Evolutionary conservation across 2,329 filamentous ascomycete genomes (phyloP), one percentile per base, ranked within the genome.

Genomic region (Ophiostoma perfectum): DNA sequence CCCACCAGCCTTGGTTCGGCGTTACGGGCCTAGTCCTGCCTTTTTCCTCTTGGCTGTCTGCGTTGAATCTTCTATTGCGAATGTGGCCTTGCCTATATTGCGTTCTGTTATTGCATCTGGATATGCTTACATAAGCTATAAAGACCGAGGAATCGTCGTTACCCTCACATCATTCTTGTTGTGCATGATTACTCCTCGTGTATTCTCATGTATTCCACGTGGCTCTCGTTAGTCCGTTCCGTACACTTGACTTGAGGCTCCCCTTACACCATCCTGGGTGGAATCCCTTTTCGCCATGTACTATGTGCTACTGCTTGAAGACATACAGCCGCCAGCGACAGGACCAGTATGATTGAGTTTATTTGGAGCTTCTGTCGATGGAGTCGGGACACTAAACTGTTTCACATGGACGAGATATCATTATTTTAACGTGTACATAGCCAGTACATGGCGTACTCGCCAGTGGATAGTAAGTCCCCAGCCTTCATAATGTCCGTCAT

Each of bases 101-200:
- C 27, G 27, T 27, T 27, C 27, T 27, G 27, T 27, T 27, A 27
- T 27, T 27, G 27, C 27, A 27, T 27, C 27, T 27, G 27, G 27
- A 27, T 49, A 16, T 49, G 47, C 47, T 49, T 55, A 55, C 18
- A 55, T 55, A 55, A 55, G 49, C 49, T 27, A 55, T 55, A 11
- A 27, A 55, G 6, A 55, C 11, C 18, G 11, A 7, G 42, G 11
- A 7, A 44, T 44, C 6, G 42, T 44, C 42, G 42, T 27, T 27
- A 27, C 27, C 1, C 27, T 27, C 27, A 27, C 27, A 27, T 27
- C 27, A 27, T 27, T 27, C 1, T 27, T 27, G 27, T 27, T 27
- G 27, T 27, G 27, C 27, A 27, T 27, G 27, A 27, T 27, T 27
- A 27, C 27, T 27, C 27, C 27, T 27, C 27, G 27, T 27, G 27